Conservation (phyloP, 2,329 filamentous ascomycete species). For the Leptoxyphium fumago region DNA sequence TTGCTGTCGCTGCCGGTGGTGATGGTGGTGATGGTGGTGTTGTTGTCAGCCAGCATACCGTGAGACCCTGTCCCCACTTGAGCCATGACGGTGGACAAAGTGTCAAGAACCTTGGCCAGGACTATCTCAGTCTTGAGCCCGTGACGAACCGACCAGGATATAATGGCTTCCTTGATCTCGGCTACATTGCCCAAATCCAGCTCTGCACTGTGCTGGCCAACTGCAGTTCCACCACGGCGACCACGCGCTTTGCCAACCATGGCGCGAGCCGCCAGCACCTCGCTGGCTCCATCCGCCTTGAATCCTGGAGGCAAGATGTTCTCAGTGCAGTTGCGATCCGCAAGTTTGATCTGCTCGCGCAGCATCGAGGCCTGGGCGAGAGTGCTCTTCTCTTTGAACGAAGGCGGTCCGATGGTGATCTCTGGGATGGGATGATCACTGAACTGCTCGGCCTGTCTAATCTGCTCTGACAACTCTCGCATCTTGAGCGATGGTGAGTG, state of each 20-base stretch:
- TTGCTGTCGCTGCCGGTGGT: no score
- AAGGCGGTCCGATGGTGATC: constrained; percentile 21
- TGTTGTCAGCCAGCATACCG: no score
- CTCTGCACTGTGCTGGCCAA: constrained; percentile 5
- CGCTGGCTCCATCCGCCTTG: neutral
- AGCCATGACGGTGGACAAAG: constrained; percentile 11
- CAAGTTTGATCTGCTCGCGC: constrained; percentile 6
- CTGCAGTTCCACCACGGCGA: neutral
- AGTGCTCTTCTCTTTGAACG: constrained; percentile 9
- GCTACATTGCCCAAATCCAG: constrained; percentile 11
- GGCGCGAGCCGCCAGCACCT: neutral
- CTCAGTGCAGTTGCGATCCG: neutral
- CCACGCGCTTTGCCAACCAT: neutral
- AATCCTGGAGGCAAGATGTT: neutral
- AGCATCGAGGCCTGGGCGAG: constrained; percentile 11
- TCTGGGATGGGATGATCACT: constrained; percentile 11
- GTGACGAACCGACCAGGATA: constrained; percentile 20
- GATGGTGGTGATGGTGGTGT: no score
- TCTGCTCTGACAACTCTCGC: constrained; percentile 23
- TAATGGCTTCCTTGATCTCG: constrained; percentile 22
- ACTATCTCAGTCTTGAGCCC: constrained; percentile 21
- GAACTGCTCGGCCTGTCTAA: constrained; percentile 20
- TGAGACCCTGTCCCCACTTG: no score
- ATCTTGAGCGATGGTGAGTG: constrained; percentile 25
- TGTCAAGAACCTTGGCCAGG: constrained; percentile 19